These are phyloP conservation scores for Cymodocea nodosa DNA, from an alignment of 116 monocot genomes.

Conservation along the genomic window DNA sequence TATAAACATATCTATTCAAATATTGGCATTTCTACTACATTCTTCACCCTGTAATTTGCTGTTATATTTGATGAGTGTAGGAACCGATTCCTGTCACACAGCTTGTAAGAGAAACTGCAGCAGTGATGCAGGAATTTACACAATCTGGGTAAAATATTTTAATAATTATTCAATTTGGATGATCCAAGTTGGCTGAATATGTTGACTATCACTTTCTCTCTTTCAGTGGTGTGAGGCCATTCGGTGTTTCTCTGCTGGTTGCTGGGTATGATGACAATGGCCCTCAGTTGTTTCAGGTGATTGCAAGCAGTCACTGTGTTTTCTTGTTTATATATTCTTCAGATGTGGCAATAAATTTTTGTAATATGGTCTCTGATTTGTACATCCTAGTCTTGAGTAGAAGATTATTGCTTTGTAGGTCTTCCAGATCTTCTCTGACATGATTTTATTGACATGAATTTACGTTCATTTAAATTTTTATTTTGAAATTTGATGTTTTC, in stretches of 20 bases:
- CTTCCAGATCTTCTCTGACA: background rate
- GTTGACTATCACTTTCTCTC: conserved; percentile 3
- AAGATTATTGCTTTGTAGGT: no score
- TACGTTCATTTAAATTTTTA: background rate
- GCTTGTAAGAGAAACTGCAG: conserved; percentile 93
- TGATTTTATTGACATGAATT: background rate
- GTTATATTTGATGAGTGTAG: conserved; percentile 26
- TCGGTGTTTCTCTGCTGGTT: conserved; percentile 90
- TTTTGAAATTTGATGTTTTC: background rate
- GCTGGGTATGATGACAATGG: conserved; percentile 99
- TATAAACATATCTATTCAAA: no score
- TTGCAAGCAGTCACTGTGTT: background rate
- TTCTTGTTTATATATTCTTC: no score
- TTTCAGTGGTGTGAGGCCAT: conserved; percentile 87
- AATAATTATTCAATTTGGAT: background rate
- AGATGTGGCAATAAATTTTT: background rate
- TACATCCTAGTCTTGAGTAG: no score
- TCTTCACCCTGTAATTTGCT: no score
- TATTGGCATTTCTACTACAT: no score
- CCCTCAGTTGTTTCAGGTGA: conserved; percentile 86
- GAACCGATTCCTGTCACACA: conserved; percentile 90
- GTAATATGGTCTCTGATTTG: no score
- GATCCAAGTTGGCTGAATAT: background rate
- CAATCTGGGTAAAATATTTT: conserved; percentile 68
- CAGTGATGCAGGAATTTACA: conserved; percentile 99